Conservation (phyloP, 2,329 filamentous ascomycete genomes). For the Coccinonectria pachysandricola region DNA sequence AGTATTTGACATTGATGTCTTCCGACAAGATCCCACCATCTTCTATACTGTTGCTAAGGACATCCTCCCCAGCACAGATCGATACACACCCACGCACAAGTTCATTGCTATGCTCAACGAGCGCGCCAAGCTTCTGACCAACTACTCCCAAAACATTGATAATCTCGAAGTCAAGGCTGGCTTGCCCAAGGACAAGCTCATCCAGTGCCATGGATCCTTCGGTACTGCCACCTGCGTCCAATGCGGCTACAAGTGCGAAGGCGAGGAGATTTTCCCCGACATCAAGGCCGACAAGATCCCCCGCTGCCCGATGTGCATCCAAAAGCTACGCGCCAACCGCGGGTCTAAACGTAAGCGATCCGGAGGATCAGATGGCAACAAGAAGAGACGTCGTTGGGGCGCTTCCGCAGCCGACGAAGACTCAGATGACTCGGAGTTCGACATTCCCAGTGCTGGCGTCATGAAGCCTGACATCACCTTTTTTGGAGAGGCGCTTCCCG, state of each 20-base stretch:
- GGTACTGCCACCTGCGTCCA: constrained; percentile 82
- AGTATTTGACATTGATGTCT: constrained; percentile 85
- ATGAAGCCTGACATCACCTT: constrained; percentile 99
- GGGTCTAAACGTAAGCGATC: constrained; percentile 31
- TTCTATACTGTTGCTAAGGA: constrained; percentile 91
- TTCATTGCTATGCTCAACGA: constrained; percentile 87
- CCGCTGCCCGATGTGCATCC: constrained; percentile 61
- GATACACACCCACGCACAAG: constrained; percentile 83
- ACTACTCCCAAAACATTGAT: constrained; percentile 98
- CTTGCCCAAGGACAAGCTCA: constrained; percentile 67
- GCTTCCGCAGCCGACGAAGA: constrained; percentile 22
- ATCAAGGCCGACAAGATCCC: constrained; percentile 69
- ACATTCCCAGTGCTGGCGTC: constrained; percentile 59
- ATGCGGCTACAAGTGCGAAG: constrained; percentile 63
- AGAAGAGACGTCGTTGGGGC: constrained; percentile 31
- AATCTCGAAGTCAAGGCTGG: constrained; percentile 86
- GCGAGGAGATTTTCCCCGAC: constrained; percentile 68
- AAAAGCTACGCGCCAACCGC: constrained; percentile 31
- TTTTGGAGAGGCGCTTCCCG: constrained; percentile 84
- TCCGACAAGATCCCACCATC: constrained; percentile 73
- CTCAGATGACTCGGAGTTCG: constrained; percentile 37
- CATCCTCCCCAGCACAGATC: constrained; percentile 70
- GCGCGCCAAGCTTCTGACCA: constrained; percentile 81
- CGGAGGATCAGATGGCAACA: constrained; percentile 27
- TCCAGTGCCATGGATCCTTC: constrained; percentile 96